phyloP scores from a whole-genome alignment of 2,329 filamentous ascomycete genomes.

The Remersonia thermophila region DNA sequence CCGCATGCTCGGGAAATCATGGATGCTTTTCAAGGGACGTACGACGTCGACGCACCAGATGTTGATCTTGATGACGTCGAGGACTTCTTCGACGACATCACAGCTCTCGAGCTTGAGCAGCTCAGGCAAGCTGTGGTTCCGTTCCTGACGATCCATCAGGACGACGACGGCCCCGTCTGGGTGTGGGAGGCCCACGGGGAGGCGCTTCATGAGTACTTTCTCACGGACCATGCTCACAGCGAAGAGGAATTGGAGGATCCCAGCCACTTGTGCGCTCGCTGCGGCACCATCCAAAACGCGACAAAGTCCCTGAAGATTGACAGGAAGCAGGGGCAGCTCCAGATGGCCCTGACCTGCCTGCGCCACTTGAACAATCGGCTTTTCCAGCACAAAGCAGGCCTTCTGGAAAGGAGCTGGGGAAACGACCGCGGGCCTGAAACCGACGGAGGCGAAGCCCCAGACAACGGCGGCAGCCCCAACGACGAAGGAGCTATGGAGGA shows the following conservation, averaged over 20 bases:
- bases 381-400: conserved; percentile 11
- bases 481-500: too few relatives aligned
- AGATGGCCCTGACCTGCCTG: conserved; percentile 13
- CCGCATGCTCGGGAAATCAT: conserved; percentile 12
- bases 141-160: conserved; percentile 6
- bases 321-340: conserved; percentile 10
- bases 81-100: conserved; percentile 3
- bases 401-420: background rate
- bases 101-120: conserved; percentile 12
- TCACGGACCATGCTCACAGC: too few relatives aligned
- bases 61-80: background rate
- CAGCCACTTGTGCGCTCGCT: background rate
- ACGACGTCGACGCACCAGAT: conserved; percentile 1
- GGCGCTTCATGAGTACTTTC: too few relatives aligned
- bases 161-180: background rate
- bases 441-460: too few relatives aligned
- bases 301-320: conserved; percentile 4
- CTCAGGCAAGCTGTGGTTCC: conserved; percentile 9
- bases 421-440: background rate
- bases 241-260: too few relatives aligned
- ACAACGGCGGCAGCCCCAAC: too few relatives aligned
- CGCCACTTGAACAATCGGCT: conserved; percentile 13
- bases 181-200: too few relatives aligned
- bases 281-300: background rate
- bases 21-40: conserved; percentile 14